Evolutionary conservation across 2,329 filamentous ascomycete species (phyloP).

Genomic region (Purpureocillium lavendulum): DNA sequence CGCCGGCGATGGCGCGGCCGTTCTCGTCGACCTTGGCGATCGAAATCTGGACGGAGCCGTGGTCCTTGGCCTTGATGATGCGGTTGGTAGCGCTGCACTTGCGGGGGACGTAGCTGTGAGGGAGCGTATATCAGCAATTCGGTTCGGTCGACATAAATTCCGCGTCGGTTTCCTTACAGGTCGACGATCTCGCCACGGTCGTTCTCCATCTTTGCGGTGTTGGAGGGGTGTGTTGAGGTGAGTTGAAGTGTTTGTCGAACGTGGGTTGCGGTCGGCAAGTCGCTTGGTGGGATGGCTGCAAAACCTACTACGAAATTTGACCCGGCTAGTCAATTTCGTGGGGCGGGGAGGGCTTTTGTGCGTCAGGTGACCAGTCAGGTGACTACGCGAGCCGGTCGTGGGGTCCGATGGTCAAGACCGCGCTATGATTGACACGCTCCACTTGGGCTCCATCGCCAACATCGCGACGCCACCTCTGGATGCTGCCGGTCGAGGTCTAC

Average conservation of each 20-base stretch:
- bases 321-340: conserved; percentile 26
- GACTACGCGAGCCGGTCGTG: conserved; percentile 23
- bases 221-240: conserved; percentile 17
- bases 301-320: conserved; percentile 23
- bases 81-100: conserved; percentile 99
- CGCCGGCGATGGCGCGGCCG: conserved; percentile 84
- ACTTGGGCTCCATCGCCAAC: too few species aligned
- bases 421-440: neutral
- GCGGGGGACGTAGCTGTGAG: conserved; percentile 82
- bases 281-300: conserved; percentile 20
- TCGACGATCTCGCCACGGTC: conserved; percentile 99
- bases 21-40: conserved; percentile 99
- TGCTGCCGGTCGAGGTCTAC: too few species aligned
- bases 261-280: conserved; percentile 20
- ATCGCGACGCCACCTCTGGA: too few species aligned
- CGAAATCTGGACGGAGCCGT: conserved; percentile 95
- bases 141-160: conserved; percentile 5
- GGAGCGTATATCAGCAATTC: conserved; percentile 16
- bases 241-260: conserved; percentile 16
- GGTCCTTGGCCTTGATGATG: conserved; percentile 99
- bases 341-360: conserved; percentile 26
- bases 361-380: conserved; percentile 25
- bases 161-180: conserved; percentile 59
- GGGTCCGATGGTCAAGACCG: neutral
- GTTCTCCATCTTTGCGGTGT: conserved; percentile 86